A percentile compares a stretch with the other conserved stretches of the same genome.
Conservation (phyloP, 805 yeast genomes). For the Sugiyamaella smithiae region DNA sequence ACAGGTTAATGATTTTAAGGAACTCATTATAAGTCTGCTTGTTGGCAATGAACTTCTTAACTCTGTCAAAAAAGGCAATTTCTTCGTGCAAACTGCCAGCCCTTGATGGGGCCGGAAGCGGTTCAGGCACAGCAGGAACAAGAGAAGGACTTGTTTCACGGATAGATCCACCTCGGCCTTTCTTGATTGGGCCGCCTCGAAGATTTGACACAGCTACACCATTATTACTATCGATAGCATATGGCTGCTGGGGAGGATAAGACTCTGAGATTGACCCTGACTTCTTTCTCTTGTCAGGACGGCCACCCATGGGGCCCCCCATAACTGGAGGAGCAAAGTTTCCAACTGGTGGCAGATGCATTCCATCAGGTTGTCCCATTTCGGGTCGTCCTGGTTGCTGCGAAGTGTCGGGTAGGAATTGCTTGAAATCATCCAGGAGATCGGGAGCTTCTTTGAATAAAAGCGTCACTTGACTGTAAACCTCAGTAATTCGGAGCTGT, state of each 20-base stretch:
- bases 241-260: constrained; percentile 12
- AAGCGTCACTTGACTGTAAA: constrained; percentile 86
- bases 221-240: constrained; percentile 5
- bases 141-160: constrained; percentile 54
- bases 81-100: constrained; percentile 72
- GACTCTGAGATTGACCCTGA: constrained; percentile 17
- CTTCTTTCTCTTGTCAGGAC: constrained; percentile 20
- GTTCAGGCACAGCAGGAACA: constrained; percentile 84
- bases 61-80: constrained; percentile 85
- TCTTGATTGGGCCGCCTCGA: constrained; percentile 21
- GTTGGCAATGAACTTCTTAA: constrained; percentile 81
- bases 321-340: constrained; percentile 67
- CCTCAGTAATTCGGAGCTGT: constrained; percentile 92
- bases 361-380: constrained; percentile 23
- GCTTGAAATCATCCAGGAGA: constrained; percentile 88
- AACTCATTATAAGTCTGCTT: constrained; percentile 91
- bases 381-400: constrained; percentile 31
- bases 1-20: constrained; percentile 80
- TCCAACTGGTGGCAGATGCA: constrained; percentile 84
- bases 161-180: constrained; percentile 6
- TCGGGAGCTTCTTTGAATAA: constrained; percentile 93
- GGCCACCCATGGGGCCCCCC: not conserved
- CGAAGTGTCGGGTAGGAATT: constrained; percentile 86
- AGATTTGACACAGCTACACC: constrained; percentile 23
- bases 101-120: constrained; percentile 53